A percentile compares a stretch with the other conserved stretches of the same genome.
Evolutionary conservation across 2,329 filamentous ascomycete genomes (phyloP).

Genomic region (Ceratocystis diversiconidia): DNA sequence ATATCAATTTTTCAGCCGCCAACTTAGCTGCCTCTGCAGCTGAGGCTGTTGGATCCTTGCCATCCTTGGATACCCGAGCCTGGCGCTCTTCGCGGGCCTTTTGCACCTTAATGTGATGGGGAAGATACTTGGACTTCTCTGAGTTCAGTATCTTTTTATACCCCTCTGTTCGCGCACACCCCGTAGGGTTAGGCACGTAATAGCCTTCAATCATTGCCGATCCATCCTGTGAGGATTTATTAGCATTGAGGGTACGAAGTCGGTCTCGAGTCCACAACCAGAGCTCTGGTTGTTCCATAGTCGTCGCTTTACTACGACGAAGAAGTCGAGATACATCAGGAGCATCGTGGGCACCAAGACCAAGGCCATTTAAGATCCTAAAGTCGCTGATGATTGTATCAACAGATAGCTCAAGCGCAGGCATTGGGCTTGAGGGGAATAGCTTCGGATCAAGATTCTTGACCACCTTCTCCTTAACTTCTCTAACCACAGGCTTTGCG

Average conservation of each 20-base stretch:
- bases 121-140: slow-evolving; percentile 95
- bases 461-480: slow-evolving; percentile 22
- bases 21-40: slow-evolving; percentile 59
- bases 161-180: slow-evolving; percentile 80
- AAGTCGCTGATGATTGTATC: slow-evolving; percentile 31
- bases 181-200: slow-evolving; percentile 75
- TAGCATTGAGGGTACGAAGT: slow-evolving; percentile 40
- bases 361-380: slow-evolving; percentile 30
- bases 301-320: slow-evolving; percentile 29
- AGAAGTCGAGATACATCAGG: slow-evolving; percentile 37
- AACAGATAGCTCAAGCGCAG: slow-evolving; percentile 33
- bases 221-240: slow-evolving; percentile 3
- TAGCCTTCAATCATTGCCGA: slow-evolving; percentile 39
- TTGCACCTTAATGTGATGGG: slow-evolving; percentile 92
- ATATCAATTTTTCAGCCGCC: slow-evolving; percentile 62
- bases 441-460: slow-evolving; percentile 31
- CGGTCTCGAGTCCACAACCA: slow-evolving; percentile 45
- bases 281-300: slow-evolving; percentile 37
- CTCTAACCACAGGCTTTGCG: slow-evolving; percentile 33
- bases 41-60: slow-evolving; percentile 48
- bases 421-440: slow-evolving; percentile 35
- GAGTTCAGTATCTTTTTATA: slow-evolving; percentile 91
- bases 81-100: slow-evolving; percentile 85
- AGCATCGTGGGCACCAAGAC: slow-evolving; percentile 31
- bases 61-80: slow-evolving; percentile 51